phyloP scores from a whole-genome alignment of 176 grass and related monocot genomes.

The Eremochloa ophiuroides region DNA sequence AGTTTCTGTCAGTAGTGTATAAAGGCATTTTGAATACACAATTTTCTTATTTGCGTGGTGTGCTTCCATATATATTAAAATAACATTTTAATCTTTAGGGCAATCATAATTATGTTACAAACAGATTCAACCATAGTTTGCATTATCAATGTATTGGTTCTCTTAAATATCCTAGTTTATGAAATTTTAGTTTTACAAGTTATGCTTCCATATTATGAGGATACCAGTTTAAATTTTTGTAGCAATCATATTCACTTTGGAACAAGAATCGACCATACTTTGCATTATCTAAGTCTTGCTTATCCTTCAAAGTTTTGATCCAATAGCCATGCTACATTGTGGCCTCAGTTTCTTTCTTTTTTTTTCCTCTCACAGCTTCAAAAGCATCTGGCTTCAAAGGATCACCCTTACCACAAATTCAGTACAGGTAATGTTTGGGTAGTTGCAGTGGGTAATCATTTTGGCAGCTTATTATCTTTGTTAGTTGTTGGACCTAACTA shows the following conservation, averaged over 20 bases:
- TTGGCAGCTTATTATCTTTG: not conserved
- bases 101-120: not conserved
- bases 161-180: not conserved
- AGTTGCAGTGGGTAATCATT: not conserved
- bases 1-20: not conserved
- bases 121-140: not conserved
- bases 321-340: not conserved
- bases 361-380: constrained; percentile 47
- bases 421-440: constrained; percentile 50
- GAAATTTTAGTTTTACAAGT: not conserved
- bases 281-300: not conserved
- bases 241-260: not conserved
- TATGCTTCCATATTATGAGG: constrained; percentile 1
- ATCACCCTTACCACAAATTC: constrained; percentile 98
- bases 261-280: not conserved
- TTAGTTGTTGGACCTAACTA: not conserved
- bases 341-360: not conserved
- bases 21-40: not conserved
- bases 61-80: constrained; percentile 19
- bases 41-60: constrained; percentile 12
- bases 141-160: not conserved
- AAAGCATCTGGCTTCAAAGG: constrained; percentile 75
- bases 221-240: no score
- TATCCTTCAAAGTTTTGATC: not conserved
- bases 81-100: not conserved